A percentile compares a stretch with the other conserved stretches of the same genome.
These are phyloP conservation scores for Byssothecium circinans DNA, from an alignment of 2,329 filamentous ascomycete species.

Conservation along the genomic window DNA sequence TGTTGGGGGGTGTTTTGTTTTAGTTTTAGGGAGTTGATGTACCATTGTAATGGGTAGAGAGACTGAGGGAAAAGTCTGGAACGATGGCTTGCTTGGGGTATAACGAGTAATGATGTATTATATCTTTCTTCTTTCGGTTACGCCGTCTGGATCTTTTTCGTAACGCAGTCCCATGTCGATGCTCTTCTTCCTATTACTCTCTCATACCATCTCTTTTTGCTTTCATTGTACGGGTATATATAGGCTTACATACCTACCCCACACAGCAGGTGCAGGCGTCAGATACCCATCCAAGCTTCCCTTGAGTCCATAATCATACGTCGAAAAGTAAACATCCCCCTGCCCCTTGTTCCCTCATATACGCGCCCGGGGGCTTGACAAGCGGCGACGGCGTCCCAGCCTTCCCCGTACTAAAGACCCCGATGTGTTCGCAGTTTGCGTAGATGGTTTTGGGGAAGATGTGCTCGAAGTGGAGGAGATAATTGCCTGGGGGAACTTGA, in stretches of 20 bases:
- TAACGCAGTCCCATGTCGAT: no score
- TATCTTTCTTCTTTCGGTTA: no score
- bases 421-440: slow-evolving; percentile 18
- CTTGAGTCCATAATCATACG: slow-evolving; percentile 10
- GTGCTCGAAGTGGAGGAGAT: slow-evolving; percentile 17
- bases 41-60: no score
- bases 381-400: no score
- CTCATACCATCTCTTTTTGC: no score
- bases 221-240: no score
- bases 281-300: slow-evolving; percentile 8
- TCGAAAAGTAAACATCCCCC: slow-evolving; percentile 12
- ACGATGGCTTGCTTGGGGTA: no score
- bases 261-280: slow-evolving; percentile 10
- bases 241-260: slow-evolving; percentile 8
- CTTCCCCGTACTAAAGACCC: no score
- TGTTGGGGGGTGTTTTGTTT: slow-evolving; percentile 38
- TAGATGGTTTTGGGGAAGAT: slow-evolving; percentile 11
- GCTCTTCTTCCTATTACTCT: no score
- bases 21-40: no score
- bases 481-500: slow-evolving; percentile 20
- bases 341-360: slow-evolving; percentile 14
- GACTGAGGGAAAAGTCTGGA: not conserved
- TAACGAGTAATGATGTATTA: no score
- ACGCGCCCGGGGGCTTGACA: slow-evolving; percentile 19
- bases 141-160: no score